phyloP scores from a whole-genome alignment of 371 early-diverging fungal species.

The Umbelopsis sp. region DNA sequence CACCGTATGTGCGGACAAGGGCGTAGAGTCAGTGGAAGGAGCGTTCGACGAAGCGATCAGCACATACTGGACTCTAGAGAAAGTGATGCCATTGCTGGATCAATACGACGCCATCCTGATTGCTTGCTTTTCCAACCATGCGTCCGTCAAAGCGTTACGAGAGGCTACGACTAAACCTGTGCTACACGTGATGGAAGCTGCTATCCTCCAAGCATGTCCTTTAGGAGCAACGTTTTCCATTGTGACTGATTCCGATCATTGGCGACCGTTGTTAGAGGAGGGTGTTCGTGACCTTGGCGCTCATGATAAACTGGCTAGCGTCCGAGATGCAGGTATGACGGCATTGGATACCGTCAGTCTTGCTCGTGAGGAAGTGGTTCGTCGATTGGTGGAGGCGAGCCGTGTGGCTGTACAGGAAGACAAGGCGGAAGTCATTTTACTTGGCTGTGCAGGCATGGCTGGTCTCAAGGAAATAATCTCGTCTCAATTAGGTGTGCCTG shows the following conservation, averaged over 20 bases:
- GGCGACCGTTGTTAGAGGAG: slow-evolving; percentile 6
- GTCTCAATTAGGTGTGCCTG: slow-evolving; percentile 13
- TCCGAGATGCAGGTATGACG: slow-evolving; percentile 18
- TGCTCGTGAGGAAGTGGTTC: slow-evolving; percentile 3
- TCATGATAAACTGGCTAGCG: slow-evolving; percentile 10
- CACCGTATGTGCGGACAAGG: slow-evolving; percentile 14
- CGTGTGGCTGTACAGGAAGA: slow-evolving; percentile 7
- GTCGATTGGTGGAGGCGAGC: slow-evolving; percentile 8
- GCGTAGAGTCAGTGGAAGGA: slow-evolving; percentile 16
- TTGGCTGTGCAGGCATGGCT: slow-evolving; percentile 20
- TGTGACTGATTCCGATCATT: slow-evolving; percentile 16
- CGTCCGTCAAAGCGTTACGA: slow-evolving; percentile 17
- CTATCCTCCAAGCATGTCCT: slow-evolving; percentile 16
- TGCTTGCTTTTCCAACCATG: slow-evolving; percentile 19
- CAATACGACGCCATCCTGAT: slow-evolving; percentile 3
- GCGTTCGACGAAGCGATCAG: slow-evolving; percentile 15
- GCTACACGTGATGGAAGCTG: slow-evolving; percentile 16
- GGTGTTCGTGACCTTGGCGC: slow-evolving; percentile 1
- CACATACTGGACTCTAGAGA: slow-evolving; percentile 18
- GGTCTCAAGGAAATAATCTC: slow-evolving; percentile 3
- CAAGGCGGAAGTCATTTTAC: slow-evolving; percentile 8
- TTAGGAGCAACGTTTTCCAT: slow-evolving; percentile 14
- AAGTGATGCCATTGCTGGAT: slow-evolving; percentile 1
- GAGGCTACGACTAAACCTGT: slow-evolving; percentile 18
- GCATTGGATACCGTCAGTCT: slow-evolving; percentile 16